Percentiles rank a stretch among this genome's conserved stretches.
phyloP scores from a whole-genome alignment of 192 early-diverging fungal genomes.

The Chytriomyces sp. region DNA sequence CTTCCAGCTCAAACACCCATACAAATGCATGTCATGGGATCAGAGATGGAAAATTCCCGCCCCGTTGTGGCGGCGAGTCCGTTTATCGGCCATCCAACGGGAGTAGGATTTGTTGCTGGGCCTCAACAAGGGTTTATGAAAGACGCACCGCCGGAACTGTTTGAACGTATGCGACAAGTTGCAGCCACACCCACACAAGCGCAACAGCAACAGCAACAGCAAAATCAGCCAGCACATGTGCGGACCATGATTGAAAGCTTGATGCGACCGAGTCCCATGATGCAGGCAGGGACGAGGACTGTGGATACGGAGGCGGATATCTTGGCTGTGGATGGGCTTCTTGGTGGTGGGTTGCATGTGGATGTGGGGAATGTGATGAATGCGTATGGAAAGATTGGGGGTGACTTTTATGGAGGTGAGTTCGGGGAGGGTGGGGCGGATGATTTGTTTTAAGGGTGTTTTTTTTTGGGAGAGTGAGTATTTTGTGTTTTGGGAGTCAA shows the following conservation, averaged over 20 bases:
- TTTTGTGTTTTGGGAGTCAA: too few species aligned
- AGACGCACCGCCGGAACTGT: not conserved
- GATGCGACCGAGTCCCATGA: slow-evolving; percentile 10
- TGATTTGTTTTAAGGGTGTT: slow-evolving; percentile 6
- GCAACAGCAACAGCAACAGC: too few species aligned
- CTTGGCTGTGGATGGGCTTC: not conserved
- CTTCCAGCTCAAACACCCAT: not conserved
- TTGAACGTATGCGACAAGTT: not conserved
- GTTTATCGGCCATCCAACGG: not conserved
- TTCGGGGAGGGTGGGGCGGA: not conserved
- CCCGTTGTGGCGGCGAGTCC: not conserved
- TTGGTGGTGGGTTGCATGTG: not conserved
- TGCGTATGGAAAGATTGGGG: slow-evolving; percentile 5
- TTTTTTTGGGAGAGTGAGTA: too few species aligned
- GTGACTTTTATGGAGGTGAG: slow-evolving; percentile 1
- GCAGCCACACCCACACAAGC: not conserved
- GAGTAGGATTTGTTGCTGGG: not conserved
- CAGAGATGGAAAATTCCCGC: not conserved
- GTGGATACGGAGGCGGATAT: not conserved
- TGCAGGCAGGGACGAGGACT: not conserved
- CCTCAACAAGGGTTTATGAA: not conserved
- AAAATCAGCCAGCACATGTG: too few species aligned
- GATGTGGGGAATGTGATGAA: not conserved
- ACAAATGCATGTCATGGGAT: not conserved
- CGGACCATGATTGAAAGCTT: not conserved